Evolutionary conservation across 2,329 filamentous ascomycete species (phyloP).

Genomic region (Calonectria crousiana): DNA sequence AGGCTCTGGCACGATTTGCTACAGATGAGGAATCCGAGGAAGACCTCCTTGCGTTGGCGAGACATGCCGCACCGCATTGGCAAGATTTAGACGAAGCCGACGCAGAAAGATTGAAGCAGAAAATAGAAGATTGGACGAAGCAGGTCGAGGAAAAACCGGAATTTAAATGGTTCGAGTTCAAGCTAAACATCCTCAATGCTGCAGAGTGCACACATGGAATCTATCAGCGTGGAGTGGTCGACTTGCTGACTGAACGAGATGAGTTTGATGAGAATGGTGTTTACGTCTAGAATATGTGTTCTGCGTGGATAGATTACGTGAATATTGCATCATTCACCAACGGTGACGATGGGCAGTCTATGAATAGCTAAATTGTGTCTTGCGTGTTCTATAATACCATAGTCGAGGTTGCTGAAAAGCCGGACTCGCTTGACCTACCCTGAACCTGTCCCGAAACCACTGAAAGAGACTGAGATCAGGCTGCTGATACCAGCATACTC

Average conservation of each 20-base stretch:
- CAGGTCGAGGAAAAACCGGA: neutral
- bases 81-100: neutral
- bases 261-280: constrained; percentile 3
- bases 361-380: too few relatives aligned
- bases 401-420: too few relatives aligned
- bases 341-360: too few relatives aligned
- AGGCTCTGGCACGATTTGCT: neutral
- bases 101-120: neutral
- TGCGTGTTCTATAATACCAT: too few relatives aligned
- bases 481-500: too few relatives aligned
- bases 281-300: neutral
- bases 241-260: neutral
- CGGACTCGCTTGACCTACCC: too few relatives aligned
- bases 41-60: neutral
- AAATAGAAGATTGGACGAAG: neutral
- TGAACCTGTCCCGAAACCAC: too few relatives aligned
- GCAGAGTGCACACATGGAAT: constrained; percentile 1
- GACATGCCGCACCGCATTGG: neutral
- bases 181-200: neutral
- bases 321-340: too few relatives aligned
- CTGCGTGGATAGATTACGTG: too few relatives aligned
- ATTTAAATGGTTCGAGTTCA: constrained; percentile 9
- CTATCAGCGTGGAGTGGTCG: neutral
- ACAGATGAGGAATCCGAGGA: neutral
- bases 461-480: too few relatives aligned